These are phyloP conservation scores for Blastobotrys proliferans DNA, from an alignment of 1,139 yeast genomes.

Conservation along the genomic window DNA sequence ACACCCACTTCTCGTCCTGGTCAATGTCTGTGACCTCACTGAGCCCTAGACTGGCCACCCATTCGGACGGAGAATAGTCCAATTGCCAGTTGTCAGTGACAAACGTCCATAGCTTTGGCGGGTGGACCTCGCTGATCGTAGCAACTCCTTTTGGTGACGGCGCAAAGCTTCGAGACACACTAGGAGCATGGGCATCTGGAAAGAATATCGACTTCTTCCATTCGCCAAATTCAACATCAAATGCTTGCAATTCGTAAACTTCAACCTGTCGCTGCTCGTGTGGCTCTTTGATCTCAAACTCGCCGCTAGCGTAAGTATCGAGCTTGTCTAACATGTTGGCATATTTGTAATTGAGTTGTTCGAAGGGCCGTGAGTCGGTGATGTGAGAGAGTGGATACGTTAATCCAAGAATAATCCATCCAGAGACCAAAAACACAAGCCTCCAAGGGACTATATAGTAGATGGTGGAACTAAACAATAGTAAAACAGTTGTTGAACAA, in stretches of 20 bases:
- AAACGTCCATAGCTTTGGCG: conserved; percentile 31
- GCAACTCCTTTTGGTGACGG: conserved; percentile 17
- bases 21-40: conserved; percentile 21
- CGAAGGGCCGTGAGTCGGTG: conserved; percentile 14
- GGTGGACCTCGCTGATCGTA: conserved; percentile 21
- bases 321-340: conserved; percentile 26
- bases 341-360: not conserved
- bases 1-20: conserved; percentile 33
- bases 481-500: conserved; percentile 26
- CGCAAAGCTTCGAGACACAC: conserved; percentile 9
- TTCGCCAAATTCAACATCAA: conserved; percentile 45
- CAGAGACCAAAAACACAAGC: conserved; percentile 34
- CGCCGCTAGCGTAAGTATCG: conserved; percentile 23
- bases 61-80: conserved; percentile 26
- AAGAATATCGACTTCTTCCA: conserved; percentile 46
- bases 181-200: conserved; percentile 15
- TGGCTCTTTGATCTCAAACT: conserved; percentile 34
- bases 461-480: conserved; percentile 34
- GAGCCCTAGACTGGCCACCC: conserved; percentile 24
- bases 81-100: conserved; percentile 25
- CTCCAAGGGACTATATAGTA: conserved; percentile 38
- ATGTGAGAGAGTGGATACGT: conserved; percentile 51
- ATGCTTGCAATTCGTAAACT: conserved; percentile 66
- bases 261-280: conserved; percentile 48
- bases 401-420: conserved; percentile 51